These are phyloP conservation scores for Phytophthora multivora DNA, from an alignment of 352 stramenopile genomes.

Conservation along the genomic window DNA sequence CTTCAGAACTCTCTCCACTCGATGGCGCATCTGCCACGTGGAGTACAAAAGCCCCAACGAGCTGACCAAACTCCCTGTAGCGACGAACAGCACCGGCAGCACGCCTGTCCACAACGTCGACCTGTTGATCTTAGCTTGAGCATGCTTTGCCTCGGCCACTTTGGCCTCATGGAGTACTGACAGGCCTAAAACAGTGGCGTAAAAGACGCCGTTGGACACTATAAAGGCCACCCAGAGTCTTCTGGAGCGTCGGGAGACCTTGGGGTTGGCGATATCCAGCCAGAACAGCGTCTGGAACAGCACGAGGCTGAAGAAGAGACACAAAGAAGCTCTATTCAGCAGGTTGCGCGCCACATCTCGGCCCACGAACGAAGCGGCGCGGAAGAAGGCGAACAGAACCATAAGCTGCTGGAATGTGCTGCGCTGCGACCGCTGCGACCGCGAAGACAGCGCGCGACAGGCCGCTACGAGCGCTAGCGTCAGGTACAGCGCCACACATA, in stretches of 20 bases:
- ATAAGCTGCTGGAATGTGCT: conserved; percentile 81
- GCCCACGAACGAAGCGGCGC: conserved; percentile 62
- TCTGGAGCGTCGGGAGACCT: conserved; percentile 68
- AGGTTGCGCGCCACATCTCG: conserved; percentile 45
- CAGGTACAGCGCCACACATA: conserved; percentile 71
- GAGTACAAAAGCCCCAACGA: conserved; percentile 77
- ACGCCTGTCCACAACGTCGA: conserved; percentile 57
- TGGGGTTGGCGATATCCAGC: conserved; percentile 88
- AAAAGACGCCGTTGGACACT: conserved; percentile 75
- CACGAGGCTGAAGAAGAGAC: conserved; percentile 87
- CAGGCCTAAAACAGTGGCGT: conserved; percentile 66
- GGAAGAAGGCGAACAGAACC: conserved; percentile 61
- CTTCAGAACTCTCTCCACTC: conserved; percentile 71
- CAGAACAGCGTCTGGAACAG: conserved; percentile 88
- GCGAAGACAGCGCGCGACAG: conserved; percentile 47
- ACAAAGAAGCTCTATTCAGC: conserved; percentile 74
- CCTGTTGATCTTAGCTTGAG: conserved; percentile 8
- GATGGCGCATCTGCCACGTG: conserved; percentile 71
- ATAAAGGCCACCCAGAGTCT: conserved; percentile 82
- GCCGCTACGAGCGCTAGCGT: conserved; percentile 56
- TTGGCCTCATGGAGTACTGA: conserved; percentile 50
- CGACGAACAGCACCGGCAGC: conserved; percentile 72
- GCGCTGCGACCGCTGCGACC: conserved; percentile 38
- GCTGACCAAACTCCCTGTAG: conserved; percentile 65
- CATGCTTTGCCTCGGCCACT: conserved; percentile 24